Evolutionary conservation across 176 grass and related monocot genomes (phyloP), one percentile per base, ranked within the genome.

Genomic region (Oryza meyeriana): DNA sequence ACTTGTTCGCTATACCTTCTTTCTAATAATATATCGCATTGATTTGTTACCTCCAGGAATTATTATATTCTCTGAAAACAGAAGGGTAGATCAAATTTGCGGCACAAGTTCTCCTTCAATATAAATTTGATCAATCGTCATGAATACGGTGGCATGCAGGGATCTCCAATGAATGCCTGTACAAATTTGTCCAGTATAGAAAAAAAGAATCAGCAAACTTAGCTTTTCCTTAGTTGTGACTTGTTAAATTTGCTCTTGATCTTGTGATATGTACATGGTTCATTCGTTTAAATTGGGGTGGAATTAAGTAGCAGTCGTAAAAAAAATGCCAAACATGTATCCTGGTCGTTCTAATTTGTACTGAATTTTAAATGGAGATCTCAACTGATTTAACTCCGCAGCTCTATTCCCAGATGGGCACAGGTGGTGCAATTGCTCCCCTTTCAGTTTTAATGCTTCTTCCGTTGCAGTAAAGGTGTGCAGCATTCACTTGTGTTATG

Each of bases 11-110:
- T 1, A 22, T 33, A 64, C 32, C 29, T 55, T 32, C 16, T 74
- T 68, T 73, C 20, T 83, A 41, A 90, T 36, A 3, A 32, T 13
- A 30, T 10, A 29, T 10, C 61, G 58, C 47, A 27, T 74, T 62
- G 61, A 50, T 74, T 17, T 70, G 48, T 25, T 48, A 25, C 69
- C 39, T 18, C 32, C 75, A 90, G 88, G 88, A 90, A 78, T 71
- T 90, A 69, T 30, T 90, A 10, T 90, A 90, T n/a, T 74, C 79
- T 47, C 25, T 90, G 63, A 90, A 87, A n/a, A 12, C 84, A 22
- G 45, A 69, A 27, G 74, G 31, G 4, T 86, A 89, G 68, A 57
- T 27, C 72, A 14, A 31, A 26, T 68, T 6, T 12, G 16, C 30
- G 16, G 29, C 72, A 72, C 63, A 10, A 17, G 55, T 71, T 48